Percentiles rank a stretch among this genome's conserved stretches.
phyloP scores from a whole-genome alignment of 2,329 filamentous ascomycete genomes.

The Ascomycota sp. region DNA sequence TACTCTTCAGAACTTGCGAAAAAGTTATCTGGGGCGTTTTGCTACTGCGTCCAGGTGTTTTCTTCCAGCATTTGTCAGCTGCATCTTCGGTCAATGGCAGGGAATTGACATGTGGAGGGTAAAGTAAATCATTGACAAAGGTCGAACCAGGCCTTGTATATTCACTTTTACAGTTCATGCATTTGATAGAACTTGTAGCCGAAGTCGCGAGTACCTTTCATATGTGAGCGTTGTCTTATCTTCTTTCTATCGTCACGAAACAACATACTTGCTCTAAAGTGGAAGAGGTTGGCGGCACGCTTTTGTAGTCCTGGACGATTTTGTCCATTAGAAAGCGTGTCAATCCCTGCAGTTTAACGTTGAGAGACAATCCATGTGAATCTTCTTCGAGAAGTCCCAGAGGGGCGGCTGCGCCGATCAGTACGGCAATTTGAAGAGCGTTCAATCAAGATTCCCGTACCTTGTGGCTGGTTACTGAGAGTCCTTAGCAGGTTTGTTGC shows the following conservation, averaged over 20 bases:
- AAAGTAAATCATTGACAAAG: conserved; percentile 70
- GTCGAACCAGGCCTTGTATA: conserved; percentile 61
- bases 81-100: background rate
- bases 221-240: background rate
- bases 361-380: conserved; percentile 48
- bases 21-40: conserved; percentile 45
- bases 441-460: conserved; percentile 14
- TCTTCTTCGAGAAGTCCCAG: conserved; percentile 76
- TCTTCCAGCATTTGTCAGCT: conserved; percentile 12
- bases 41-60: conserved; percentile 24
- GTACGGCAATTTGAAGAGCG: background rate
- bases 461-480: conserved; percentile 64
- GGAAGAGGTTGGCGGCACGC: conserved; percentile 38
- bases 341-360: conserved; percentile 67
- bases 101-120: conserved; percentile 30
- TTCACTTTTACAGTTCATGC: conserved; percentile 73
- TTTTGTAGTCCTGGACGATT: conserved; percentile 56
- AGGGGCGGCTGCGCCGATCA: conserved; percentile 32
- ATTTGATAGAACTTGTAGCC: conserved; percentile 56
- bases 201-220: conserved; percentile 40
- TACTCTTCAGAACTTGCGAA: conserved; percentile 79
- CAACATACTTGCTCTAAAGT: conserved; percentile 49
- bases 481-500: conserved; percentile 88
- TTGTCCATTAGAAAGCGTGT: conserved; percentile 72
- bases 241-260: conserved; percentile 4